These are phyloP conservation scores for Eucalyptus curtisii DNA, from an alignment of 345 rosid genomes.

Conservation along the genomic window DNA sequence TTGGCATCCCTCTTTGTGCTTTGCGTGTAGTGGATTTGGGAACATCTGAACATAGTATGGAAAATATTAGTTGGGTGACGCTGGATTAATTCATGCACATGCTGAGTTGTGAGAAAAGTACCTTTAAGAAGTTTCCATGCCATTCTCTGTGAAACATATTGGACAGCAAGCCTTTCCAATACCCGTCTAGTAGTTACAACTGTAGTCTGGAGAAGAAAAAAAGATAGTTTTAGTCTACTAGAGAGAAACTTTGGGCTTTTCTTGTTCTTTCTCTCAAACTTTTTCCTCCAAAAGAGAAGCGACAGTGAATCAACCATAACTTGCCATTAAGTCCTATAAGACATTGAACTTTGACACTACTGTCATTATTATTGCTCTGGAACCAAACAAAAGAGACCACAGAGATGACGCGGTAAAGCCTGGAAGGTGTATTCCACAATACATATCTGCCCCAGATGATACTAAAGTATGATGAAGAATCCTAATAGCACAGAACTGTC, in stretches of 20 bases:
- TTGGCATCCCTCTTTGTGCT: constrained; percentile 72
- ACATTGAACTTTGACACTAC: background rate
- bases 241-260: background rate
- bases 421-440: background rate
- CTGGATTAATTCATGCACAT: background rate
- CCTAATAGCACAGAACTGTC: background rate
- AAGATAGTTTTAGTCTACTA: constrained; percentile 1
- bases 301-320: background rate
- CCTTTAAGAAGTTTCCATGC: constrained; percentile 99
- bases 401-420: background rate
- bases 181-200: constrained; percentile 83
- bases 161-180: constrained; percentile 80
- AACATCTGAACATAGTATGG: constrained; percentile 36
- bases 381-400: background rate
- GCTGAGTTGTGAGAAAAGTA: constrained; percentile 1
- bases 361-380: background rate
- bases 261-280: background rate
- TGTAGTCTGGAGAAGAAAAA: constrained; percentile 41
- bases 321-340: background rate
- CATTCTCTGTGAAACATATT: constrained; percentile 71
- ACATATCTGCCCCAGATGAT: background rate
- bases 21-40: constrained; percentile 77
- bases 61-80: background rate
- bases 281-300: background rate
- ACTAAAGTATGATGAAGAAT: background rate